A percentile compares a stretch with the other conserved stretches of the same genome.
These are phyloP conservation scores for Proliferodiscus dingleyae DNA, from an alignment of 2,329 filamentous ascomycete species.

Conservation along the genomic window DNA sequence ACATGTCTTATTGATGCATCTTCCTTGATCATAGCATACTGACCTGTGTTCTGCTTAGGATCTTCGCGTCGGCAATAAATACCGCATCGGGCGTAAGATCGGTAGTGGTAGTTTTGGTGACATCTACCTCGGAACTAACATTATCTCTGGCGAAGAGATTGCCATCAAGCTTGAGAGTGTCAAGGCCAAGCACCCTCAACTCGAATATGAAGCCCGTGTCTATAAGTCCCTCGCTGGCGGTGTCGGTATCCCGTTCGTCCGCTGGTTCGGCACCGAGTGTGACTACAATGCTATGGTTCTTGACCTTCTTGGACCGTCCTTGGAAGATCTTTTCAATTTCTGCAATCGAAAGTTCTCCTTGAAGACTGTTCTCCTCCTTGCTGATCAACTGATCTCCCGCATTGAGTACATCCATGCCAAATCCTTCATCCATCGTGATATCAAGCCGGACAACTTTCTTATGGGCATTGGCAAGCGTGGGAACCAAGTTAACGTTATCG, in stretches of 20 bases:
- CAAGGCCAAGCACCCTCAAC: slow-evolving; percentile 98
- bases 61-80: slow-evolving; percentile 98
- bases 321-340: slow-evolving; percentile 99
- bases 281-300: slow-evolving; percentile 99
- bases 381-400: slow-evolving; percentile 96
- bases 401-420: slow-evolving; percentile 99
- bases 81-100: slow-evolving; percentile 99
- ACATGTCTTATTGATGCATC: not conserved
- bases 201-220: slow-evolving; percentile 97
- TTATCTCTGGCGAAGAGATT: slow-evolving; percentile 98
- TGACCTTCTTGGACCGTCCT: slow-evolving; percentile 87
- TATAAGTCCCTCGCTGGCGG: slow-evolving; percentile 87
- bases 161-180: slow-evolving; percentile 99
- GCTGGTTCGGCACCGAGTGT: slow-evolving; percentile 99
- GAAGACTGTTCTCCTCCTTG: slow-evolving; percentile 94
- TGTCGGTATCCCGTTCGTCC: slow-evolving; percentile 96
- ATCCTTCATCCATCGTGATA: slow-evolving; percentile 98
- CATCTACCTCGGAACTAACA: slow-evolving; percentile 98
- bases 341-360: slow-evolving; percentile 99
- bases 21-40: slow-evolving; percentile 13
- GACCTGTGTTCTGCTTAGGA: slow-evolving; percentile 56
- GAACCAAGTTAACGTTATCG: slow-evolving; percentile 99
- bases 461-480: slow-evolving; percentile 99
- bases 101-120: slow-evolving; percentile 97
- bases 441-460: slow-evolving; percentile 99